A percentile compares a stretch with the other conserved stretches of the same genome.
These are phyloP conservation scores for Phytophthora litchii DNA, from an alignment of 352 stramenopile species.

Conservation along the genomic window DNA sequence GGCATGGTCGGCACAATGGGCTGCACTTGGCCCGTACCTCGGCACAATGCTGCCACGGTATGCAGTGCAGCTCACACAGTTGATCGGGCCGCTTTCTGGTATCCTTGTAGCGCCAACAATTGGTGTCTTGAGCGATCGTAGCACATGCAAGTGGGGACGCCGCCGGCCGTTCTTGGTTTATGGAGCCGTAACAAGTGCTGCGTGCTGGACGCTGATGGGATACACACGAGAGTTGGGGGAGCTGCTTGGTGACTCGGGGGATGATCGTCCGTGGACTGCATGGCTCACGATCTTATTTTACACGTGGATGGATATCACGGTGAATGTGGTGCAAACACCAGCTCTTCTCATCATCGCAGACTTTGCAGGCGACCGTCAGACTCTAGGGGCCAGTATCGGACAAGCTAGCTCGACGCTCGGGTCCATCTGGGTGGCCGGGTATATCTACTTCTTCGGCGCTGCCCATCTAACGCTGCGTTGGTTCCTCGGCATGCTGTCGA, in stretches of 20 bases:
- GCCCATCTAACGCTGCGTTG: conserved; percentile 67
- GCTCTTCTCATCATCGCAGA: conserved; percentile 76
- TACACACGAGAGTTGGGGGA: conserved; percentile 71
- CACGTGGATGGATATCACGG: conserved; percentile 84
- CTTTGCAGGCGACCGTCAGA: conserved; percentile 77
- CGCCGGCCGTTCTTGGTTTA: conserved; percentile 69
- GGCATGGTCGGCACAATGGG: conserved; percentile 82
- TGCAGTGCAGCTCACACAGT: conserved; percentile 76
- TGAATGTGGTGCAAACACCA: conserved; percentile 80
- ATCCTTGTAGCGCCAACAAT: conserved; percentile 74
- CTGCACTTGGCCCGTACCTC: conserved; percentile 69
- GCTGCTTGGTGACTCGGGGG: conserved; percentile 54
- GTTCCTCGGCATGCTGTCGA: conserved; percentile 76
- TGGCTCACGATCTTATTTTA: conserved; percentile 77
- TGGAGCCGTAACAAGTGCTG: conserved; percentile 61
- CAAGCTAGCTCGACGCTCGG: conserved; percentile 68
- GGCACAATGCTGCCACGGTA: conserved; percentile 67
- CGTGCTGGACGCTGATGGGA: conserved; percentile 76
- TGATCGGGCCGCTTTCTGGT: conserved; percentile 72
- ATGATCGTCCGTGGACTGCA: conserved; percentile 55
- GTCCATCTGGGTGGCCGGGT: conserved; percentile 66
- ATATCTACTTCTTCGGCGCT: conserved; percentile 76
- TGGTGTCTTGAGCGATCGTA: conserved; percentile 72
- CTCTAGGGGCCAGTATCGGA: conserved; percentile 61
- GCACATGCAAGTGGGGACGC: conserved; percentile 56